Percentiles rank a stretch among this genome's conserved stretches.
Conservation (phyloP, 108 stramenopile species). For the Stephanodiscus minutulus region DNA sequence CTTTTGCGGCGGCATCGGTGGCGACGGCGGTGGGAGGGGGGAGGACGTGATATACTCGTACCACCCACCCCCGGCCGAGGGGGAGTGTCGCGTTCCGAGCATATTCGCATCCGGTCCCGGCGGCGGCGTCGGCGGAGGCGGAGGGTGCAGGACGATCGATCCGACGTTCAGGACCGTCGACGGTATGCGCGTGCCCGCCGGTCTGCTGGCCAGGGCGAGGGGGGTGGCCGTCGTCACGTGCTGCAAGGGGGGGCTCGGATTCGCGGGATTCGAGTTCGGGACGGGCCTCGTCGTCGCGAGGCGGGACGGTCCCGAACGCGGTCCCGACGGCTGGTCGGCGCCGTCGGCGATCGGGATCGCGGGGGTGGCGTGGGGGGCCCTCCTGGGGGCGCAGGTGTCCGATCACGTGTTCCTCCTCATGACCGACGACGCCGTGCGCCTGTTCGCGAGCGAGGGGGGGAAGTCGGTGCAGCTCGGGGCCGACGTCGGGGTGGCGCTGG, state of each 20-base stretch:
- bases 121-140: background rate
- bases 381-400: slow-evolving; percentile 82
- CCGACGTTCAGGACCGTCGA: slow-evolving; percentile 76
- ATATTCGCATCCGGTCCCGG: background rate
- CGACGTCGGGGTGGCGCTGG: slow-evolving; percentile 92
- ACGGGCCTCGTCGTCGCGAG: slow-evolving; percentile 87
- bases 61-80: slow-evolving; percentile 21
- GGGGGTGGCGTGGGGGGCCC: slow-evolving; percentile 86
- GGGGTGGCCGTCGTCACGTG: slow-evolving; percentile 84
- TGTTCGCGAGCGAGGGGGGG: slow-evolving; percentile 58
- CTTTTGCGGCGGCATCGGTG: background rate
- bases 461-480: slow-evolving; percentile 91
- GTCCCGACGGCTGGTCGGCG: slow-evolving; percentile 74
- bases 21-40: background rate
- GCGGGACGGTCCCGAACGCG: slow-evolving; percentile 32
- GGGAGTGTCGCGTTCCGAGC: slow-evolving; percentile 16
- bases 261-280: slow-evolving; percentile 88
- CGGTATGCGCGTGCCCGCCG: slow-evolving; percentile 78
- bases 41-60: slow-evolving; percentile 18
- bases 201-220: slow-evolving; percentile 70
- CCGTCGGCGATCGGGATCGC: slow-evolving; percentile 87
- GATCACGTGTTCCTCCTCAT: slow-evolving; percentile 95
- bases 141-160: slow-evolving; percentile 41
- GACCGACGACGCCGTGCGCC: slow-evolving; percentile 85
- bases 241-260: slow-evolving; percentile 81